A percentile compares a stretch with the other conserved stretches of the same genome.
Conservation (phyloP, 768 basidiomycete genomes). For the Lyophyllum decastes region DNA sequence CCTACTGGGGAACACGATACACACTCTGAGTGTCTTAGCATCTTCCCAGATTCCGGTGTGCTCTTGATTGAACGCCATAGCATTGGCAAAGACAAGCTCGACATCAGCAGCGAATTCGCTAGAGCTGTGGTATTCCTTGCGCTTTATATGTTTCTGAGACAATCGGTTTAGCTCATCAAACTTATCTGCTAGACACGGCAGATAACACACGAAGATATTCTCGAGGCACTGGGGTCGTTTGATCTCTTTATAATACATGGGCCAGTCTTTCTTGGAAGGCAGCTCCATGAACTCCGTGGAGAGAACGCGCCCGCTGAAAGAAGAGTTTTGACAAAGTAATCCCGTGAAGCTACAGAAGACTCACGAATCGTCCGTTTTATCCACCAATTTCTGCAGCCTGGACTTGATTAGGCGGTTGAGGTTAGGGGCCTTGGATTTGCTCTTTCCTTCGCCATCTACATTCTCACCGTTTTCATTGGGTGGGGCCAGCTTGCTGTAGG, state of each 20-base stretch:
- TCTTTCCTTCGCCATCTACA: conserved; percentile 38
- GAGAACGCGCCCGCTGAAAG: conserved; percentile 60
- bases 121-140: conserved; percentile 70
- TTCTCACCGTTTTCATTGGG: conserved; percentile 41
- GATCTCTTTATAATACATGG: conserved; percentile 79
- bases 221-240: conserved; percentile 79
- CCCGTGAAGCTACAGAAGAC: conserved; percentile 24
- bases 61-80: conserved; percentile 85
- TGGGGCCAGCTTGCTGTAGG: conserved; percentile 47
- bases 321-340: not conserved
- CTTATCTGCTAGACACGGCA: not conserved
- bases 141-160: conserved; percentile 74
- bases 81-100: conserved; percentile 89
- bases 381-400: conserved; percentile 70
- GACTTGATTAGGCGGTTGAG: conserved; percentile 67
- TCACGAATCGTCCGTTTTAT: conserved; percentile 71
- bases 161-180: conserved; percentile 7
- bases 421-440: conserved; percentile 61
- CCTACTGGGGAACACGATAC: conserved; percentile 19
- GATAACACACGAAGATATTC: conserved; percentile 66
- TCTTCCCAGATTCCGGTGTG: conserved; percentile 84
- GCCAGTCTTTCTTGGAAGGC: conserved; percentile 78
- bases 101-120: conserved; percentile 83
- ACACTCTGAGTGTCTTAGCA: conserved; percentile 64
- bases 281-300: conserved; percentile 83